Evolutionary conservation across 176 grass and related monocot genomes (phyloP).

Genomic region (Panicum miliaceum): DNA sequence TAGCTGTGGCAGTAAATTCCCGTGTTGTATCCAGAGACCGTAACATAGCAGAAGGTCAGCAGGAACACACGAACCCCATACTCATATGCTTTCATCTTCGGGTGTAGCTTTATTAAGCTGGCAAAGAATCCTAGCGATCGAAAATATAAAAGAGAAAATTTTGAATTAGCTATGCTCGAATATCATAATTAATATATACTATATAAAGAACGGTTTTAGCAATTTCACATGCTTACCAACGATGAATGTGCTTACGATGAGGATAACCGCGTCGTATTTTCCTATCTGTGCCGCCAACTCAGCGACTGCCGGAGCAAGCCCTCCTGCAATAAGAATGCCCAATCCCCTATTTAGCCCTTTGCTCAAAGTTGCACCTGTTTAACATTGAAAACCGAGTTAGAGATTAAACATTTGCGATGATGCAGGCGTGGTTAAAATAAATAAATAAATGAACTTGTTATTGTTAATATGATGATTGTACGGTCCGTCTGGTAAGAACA

Average conservation of each 20-base stretch:
- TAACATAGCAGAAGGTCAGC: slow-evolving; percentile 90
- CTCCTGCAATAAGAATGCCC: slow-evolving; percentile 74
- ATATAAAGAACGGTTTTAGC: not conserved
- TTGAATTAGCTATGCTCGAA: not conserved
- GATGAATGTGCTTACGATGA: slow-evolving; percentile 69
- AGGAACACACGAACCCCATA: slow-evolving; percentile 93
- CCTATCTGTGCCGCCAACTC: slow-evolving; percentile 57
- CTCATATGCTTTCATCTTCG: slow-evolving; percentile 81
- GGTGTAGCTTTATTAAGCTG: slow-evolving; percentile 75
- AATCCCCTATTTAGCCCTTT: slow-evolving; percentile 88
- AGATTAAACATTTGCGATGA: not conserved
- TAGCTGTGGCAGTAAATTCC: slow-evolving; percentile 61
- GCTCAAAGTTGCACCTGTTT: slow-evolving; percentile 93
- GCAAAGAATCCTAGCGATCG: slow-evolving; percentile 54
- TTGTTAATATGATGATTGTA: not conserved
- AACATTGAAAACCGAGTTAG: not conserved
- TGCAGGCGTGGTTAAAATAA: too few species aligned
- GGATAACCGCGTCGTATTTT: slow-evolving; percentile 48
- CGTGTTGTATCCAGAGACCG: slow-evolving; percentile 83
- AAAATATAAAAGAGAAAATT: not conserved
- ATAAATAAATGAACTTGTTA: not conserved
- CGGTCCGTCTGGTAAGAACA: not conserved
- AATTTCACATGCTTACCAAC: slow-evolving; percentile 57
- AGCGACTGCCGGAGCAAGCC: slow-evolving; percentile 73
- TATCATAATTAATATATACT: slow-evolving; percentile 5